Percentiles rank a stretch among this genome's conserved stretches.
phyloP scores from a whole-genome alignment of 345 rosid species.

The Citrus mangshanensis region DNA sequence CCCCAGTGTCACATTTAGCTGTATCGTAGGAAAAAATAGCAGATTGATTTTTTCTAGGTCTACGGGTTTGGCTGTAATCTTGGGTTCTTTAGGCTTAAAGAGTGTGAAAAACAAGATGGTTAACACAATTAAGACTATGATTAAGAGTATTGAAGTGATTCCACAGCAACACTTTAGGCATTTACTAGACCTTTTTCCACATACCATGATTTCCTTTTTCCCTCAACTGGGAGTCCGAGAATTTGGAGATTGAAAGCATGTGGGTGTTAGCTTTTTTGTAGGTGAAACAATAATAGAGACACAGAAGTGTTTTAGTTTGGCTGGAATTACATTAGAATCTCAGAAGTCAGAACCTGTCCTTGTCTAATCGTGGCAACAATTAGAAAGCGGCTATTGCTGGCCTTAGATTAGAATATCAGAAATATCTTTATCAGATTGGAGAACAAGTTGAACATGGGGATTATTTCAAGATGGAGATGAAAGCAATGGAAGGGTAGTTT shows the following conservation, averaged over 20 bases:
- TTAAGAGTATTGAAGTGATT: constrained; percentile 10
- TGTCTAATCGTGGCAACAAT: background rate
- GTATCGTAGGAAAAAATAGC: background rate
- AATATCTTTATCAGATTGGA: background rate
- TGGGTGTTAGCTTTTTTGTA: background rate
- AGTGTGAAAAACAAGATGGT: constrained; percentile 26
- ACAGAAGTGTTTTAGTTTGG: background rate
- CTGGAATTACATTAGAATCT: background rate
- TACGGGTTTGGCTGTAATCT: constrained; percentile 20
- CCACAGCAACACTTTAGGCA: constrained; percentile 21
- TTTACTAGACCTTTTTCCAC: background rate
- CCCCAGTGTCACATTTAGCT: constrained; percentile 28
- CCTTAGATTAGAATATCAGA: background rate
- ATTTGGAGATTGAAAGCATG: background rate
- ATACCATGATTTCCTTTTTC: too few relatives aligned
- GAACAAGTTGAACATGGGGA: background rate
- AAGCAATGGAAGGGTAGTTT: background rate
- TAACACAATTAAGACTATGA: background rate
- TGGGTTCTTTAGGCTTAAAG: constrained; percentile 39
- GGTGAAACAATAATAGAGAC: background rate
- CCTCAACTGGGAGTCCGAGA: background rate
- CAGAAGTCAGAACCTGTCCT: background rate
- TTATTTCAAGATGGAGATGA: background rate
- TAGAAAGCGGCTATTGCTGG: background rate
- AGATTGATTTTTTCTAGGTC: constrained; percentile 1